phyloP scores from a whole-genome alignment of 768 basidiomycete species.

The Phlebiopsis gigantea region DNA sequence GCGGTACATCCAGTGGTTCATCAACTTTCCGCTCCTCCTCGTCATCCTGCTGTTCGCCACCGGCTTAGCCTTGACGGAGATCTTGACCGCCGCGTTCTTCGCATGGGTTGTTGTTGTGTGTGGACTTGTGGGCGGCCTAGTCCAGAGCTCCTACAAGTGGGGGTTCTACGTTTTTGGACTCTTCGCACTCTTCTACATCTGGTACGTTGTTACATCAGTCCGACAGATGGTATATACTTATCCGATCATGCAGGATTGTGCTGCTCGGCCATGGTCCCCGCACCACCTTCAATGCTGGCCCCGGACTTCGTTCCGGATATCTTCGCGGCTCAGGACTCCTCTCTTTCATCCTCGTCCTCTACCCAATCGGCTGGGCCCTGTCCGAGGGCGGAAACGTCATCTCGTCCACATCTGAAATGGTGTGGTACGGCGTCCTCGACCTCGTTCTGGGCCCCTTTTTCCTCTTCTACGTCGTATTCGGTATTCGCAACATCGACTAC shows the following conservation, averaged over 20 bases:
- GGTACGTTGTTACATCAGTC: conserved; percentile 29
- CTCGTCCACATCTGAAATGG: conserved; percentile 43
- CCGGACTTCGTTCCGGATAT: conserved; percentile 23
- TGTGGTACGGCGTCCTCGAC: conserved; percentile 47
- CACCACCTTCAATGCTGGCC: conserved; percentile 21
- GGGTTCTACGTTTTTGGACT: conserved; percentile 43
- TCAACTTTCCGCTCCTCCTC: conserved; percentile 48
- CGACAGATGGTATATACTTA: neutral
- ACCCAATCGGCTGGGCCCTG: conserved; percentile 54
- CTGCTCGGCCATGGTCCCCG: conserved; percentile 24
- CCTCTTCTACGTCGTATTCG: conserved; percentile 23
- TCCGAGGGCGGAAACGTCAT: conserved; percentile 48
- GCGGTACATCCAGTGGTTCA: conserved; percentile 50
- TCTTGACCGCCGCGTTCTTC: conserved; percentile 42
- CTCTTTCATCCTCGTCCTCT: conserved; percentile 45
- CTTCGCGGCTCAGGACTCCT: conserved; percentile 32
- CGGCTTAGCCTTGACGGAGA: conserved; percentile 40
- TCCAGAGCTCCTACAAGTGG: conserved; percentile 47
- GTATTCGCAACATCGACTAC: conserved; percentile 22
- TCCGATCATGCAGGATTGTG: conserved; percentile 7
- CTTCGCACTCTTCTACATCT: conserved; percentile 41
- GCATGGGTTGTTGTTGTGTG: conserved; percentile 39
- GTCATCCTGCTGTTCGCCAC: conserved; percentile 42
- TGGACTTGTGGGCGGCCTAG: conserved; percentile 47
- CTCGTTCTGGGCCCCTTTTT: conserved; percentile 33